Base-by-base conservation (phyloP, 2,329 filamentous ascomycete species). In the Metarhizium humberi region DNA sequence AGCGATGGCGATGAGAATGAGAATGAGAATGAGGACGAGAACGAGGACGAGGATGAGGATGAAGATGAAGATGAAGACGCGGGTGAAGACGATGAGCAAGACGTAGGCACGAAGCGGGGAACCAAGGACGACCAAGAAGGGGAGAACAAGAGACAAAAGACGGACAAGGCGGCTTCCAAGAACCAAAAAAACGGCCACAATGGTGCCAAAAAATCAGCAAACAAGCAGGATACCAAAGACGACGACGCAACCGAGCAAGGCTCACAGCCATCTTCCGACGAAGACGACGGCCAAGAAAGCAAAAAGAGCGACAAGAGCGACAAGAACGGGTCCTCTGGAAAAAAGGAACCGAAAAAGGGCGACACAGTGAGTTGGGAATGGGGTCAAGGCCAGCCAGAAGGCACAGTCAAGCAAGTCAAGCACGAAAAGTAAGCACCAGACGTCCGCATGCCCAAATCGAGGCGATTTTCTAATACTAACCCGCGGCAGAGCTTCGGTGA, bases 311-410 rank as follows among this genome's bases (percentile, higher is more conserved):
- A 42, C 2, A 50, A 46, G n/a, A 34, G 57, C 7, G 53, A 16
- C n/a, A 52, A 52, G 11, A 45, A 52, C 10, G 51, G 50, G 6
- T 60, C 63, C 6, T 47, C 54, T 7, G 32, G 3, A 6, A 45
- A 54, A 34, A 69, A 72, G 4, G 69, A 67, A 0, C 71, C 70
- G 0, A 59, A 71, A 32, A 64, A 68, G 48, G 74, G 73, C 2
- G 72, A 76, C 7, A 76, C 67, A 0, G 74, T 76, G 7, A 75
- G 71, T 59, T 76, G 74, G 74, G 74, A 74, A 30, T 76, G 74
- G 74, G 73, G 73, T 13, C 63, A 64, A 18, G 73, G 73, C 8
- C 67, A 75, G 20, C 72, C 74, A 1, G 56, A 74, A 56, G 74
- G 74, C 2, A 74, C 73, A 14, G 73, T 76, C 1, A 59, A 75